phyloP scores from a whole-genome alignment of 371 early-diverging fungal species.

The Parasitella parasitica region DNA sequence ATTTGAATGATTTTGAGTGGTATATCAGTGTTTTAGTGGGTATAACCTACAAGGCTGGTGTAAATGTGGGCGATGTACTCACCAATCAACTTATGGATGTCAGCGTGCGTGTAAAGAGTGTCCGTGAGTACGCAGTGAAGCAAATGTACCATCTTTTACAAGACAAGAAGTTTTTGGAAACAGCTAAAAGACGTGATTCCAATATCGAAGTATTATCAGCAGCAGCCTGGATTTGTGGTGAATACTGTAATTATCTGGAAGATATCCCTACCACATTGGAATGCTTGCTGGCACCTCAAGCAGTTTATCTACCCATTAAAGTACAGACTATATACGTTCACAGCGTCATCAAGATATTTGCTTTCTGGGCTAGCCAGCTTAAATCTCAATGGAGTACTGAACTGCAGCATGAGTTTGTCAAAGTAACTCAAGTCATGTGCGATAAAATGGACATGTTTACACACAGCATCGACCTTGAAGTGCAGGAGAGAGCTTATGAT shows the following conservation, averaged over 20 bases:
- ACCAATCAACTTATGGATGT: constrained; percentile 86
- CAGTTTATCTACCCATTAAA: constrained; percentile 54
- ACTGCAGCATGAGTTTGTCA: constrained; percentile 45
- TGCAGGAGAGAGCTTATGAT: constrained; percentile 74
- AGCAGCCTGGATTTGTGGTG: constrained; percentile 91
- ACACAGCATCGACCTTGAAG: constrained; percentile 70
- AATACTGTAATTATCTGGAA: constrained; percentile 68
- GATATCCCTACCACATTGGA: constrained; percentile 57
- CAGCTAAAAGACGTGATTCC: constrained; percentile 60
- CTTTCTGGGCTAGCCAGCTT: constrained; percentile 64
- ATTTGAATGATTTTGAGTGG: constrained; percentile 95
- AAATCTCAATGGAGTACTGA: constrained; percentile 59
- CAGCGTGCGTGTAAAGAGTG: constrained; percentile 84
- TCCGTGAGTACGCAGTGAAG: constrained; percentile 73
- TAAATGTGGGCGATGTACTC: constrained; percentile 69
- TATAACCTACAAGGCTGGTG: constrained; percentile 72
- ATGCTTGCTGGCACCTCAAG: constrained; percentile 55
- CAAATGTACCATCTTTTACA: constrained; percentile 67
- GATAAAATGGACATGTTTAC: constrained; percentile 56
- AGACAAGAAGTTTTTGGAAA: constrained; percentile 63
- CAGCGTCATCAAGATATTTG: constrained; percentile 73
- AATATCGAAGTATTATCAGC: constrained; percentile 80
- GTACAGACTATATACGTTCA: constrained; percentile 77
- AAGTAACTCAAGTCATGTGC: constrained; percentile 52
- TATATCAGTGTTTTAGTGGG: constrained; percentile 81